Evolutionary conservation across 1,139 yeast species (phyloP), one percentile per base, ranked within the genome.

Genomic region (Yamadazyma spencermartinsiae): DNA sequence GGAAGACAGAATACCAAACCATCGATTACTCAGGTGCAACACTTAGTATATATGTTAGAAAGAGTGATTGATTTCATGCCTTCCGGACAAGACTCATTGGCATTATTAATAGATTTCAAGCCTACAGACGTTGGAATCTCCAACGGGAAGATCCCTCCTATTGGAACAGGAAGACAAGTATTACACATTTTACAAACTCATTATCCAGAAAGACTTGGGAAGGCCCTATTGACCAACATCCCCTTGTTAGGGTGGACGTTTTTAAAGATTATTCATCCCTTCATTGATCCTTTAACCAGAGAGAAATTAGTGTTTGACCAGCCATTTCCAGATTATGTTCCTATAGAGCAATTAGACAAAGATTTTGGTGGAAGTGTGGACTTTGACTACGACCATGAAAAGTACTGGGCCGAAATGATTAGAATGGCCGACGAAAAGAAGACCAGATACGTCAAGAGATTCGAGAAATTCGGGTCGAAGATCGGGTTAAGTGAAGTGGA

Each of bases 101-200:
- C 77, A 6, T 55, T 72, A 35, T 60, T 72, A 38, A 72, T 72
- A 33, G 78, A 72, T 49, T 72, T 72, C 51, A 70, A 72, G 48
- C 65, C 74, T 1, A 63, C 64, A 23, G 74, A 76, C 7, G 70
- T 65, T 12, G 67, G 84, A 42, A 64, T 79, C 57, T 64, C 74
- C 62, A 60, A 81, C 63, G 54, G 76, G 34, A 88, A 86, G 60
- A 76, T 88, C 35, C 98, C 98, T 3, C 89, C 96, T 1, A 72
- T 92, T 26, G 76, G 85, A 28, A 83, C 77, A 15, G 88, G 89
- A 17, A 79, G 84, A 60, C 85, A 83, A 51, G 88, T 84, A 13
- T 65, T 85, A 48, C 82, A 81, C 55, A 83, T 84, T 49, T 67
- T 85, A 49, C 94, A 78, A 53, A 64, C 74, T 12, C 78, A 71